Evolutionary conservation across 2,329 filamentous ascomycete species (phyloP).

Genomic region (Aspergillus floridensis): DNA sequence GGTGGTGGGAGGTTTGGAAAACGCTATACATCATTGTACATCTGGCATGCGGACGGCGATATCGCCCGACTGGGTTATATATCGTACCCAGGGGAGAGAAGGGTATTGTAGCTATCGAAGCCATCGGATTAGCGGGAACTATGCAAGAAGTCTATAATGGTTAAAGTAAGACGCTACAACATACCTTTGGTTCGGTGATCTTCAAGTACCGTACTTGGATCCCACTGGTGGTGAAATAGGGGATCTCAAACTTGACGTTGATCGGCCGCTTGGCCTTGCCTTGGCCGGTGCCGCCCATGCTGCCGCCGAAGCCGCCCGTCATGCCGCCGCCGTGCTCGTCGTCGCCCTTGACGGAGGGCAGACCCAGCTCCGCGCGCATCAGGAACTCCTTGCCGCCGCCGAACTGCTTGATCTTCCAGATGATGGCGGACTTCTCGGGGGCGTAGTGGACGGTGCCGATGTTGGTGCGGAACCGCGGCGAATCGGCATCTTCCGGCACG

Average conservation of each 20-base stretch:
- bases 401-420: slow-evolving; percentile 99
- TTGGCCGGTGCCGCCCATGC: slow-evolving; percentile 85
- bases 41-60: slow-evolving; percentile 95
- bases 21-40: slow-evolving; percentile 59
- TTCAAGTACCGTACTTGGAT: slow-evolving; percentile 98
- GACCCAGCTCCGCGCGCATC: slow-evolving; percentile 93
- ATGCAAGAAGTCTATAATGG: too few relatives aligned
- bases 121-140: neutral
- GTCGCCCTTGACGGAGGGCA: slow-evolving; percentile 91
- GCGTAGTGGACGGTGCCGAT: slow-evolving; percentile 97
- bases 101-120: slow-evolving; percentile 83
- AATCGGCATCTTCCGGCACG: slow-evolving; percentile 95
- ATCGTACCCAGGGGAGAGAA: slow-evolving; percentile 94
- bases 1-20: slow-evolving; percentile 1
- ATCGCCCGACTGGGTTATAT: slow-evolving; percentile 97
- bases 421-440: slow-evolving; percentile 93
- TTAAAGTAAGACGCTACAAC: slow-evolving; percentile 25
- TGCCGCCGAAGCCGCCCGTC: slow-evolving; percentile 95
- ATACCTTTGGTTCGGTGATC: slow-evolving; percentile 98
- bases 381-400: slow-evolving; percentile 97
- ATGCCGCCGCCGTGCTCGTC: slow-evolving; percentile 95
- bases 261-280: slow-evolving; percentile 94
- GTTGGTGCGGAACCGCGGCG: slow-evolving; percentile 93
- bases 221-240: slow-evolving; percentile 99
- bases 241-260: slow-evolving; percentile 99